Evolutionary conservation across 2,329 filamentous ascomycete species (phyloP), one percentile per base, ranked within the genome.

Genomic region (Aspergillus pseudoviridinutans): DNA sequence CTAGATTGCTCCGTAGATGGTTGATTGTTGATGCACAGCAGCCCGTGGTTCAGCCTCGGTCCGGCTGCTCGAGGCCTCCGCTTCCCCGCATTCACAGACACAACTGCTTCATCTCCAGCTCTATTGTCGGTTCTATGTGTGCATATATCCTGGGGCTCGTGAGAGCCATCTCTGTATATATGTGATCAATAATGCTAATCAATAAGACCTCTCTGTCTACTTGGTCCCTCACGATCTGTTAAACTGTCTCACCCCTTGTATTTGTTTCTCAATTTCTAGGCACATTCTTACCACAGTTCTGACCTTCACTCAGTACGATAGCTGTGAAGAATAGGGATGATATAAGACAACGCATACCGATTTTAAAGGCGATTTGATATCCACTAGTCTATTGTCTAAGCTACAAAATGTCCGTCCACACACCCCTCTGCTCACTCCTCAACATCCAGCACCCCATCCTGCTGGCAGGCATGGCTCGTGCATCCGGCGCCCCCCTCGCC

Each of bases 381-480:
- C 7, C 41, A 9, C 17, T n/a, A 44, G 17, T n/a, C 7, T 22
- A n/a, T 22, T 8, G 1, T 46, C 22, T 9, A 32, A 50, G 49
- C 56, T 29, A n/a, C 22, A 68, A 44, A 47, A 75, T 75, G 72
- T 72, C 86, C 58, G 87, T 94, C 67, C 84, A 84, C 58, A 95
- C 91, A 10, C 90, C 91, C 1, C 83, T 96, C 41, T 92, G 88
- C 62, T 80, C 80, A 55, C 86, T 97, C 53, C 84, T 97, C 53
- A 84, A 86, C 25, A 96, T 97, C 76, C 80, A 87, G 64, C 92
- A 97, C 77, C 93, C 93, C 44, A 87, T 97, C 74, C 80, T 97
- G 64, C 89, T 97, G 22, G 93, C 93, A 35, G 93, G 93, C 68
- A 97, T 97, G 93, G 92, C 93, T 2, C 86, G 89, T 61, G 90